Evolutionary conservation across 257 asterid species (phyloP).

Genomic region (Nicotiana benthamiana): DNA sequence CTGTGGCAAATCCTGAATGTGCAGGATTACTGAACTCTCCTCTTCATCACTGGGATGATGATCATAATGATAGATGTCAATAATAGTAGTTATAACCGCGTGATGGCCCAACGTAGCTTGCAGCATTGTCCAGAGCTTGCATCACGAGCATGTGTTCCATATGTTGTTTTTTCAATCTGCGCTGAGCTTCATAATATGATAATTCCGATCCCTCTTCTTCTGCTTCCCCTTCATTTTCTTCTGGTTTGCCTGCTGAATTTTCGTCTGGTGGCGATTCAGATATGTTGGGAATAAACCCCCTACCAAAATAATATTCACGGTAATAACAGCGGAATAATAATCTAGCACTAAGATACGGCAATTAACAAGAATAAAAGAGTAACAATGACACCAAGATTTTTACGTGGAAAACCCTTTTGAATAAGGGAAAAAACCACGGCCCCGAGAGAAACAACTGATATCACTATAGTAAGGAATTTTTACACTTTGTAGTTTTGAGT

Average conservation of each 20-base stretch:
- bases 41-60: not conserved
- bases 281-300: too few species aligned
- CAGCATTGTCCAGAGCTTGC: conserved; percentile 19
- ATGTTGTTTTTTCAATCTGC: not conserved
- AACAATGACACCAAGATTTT: too few species aligned
- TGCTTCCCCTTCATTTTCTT: not conserved
- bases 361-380: too few species aligned
- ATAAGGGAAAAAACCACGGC: too few species aligned
- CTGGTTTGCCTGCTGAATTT: not conserved
- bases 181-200: not conserved
- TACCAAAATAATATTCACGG: too few species aligned
- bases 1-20: not conserved
- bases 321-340: too few species aligned
- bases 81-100: conserved; percentile 1
- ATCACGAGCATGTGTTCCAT: conserved; percentile 9
- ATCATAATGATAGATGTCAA: not conserved
- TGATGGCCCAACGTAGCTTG: conserved; percentile 19
- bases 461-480: too few species aligned
- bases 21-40: not conserved
- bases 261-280: not conserved
- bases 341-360: too few species aligned
- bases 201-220: not conserved
- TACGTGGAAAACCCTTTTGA: too few species aligned
- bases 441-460: too few species aligned
- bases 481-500: too few species aligned